Evolutionary conservation across 257 asterid genomes (phyloP), one percentile per base, ranked within the genome.

Genomic region (Solanum virginianum): DNA sequence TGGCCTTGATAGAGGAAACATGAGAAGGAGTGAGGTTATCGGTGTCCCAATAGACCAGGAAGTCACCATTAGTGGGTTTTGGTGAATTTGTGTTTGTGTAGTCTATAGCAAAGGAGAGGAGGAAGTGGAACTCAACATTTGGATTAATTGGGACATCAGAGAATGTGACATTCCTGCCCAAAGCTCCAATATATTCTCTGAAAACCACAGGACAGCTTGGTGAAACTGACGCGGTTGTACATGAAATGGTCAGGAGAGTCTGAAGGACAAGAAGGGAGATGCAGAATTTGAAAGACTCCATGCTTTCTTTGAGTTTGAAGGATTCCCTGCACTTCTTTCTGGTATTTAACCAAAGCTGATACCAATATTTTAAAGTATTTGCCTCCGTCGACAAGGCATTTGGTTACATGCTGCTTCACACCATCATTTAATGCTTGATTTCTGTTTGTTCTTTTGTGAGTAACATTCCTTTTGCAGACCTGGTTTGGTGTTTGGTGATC

Each of bases 101-200:
- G 91, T 92, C 98, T 41, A 93, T 88, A 71, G 97, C 95, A 86
- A 93, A 91, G 43, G 97, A 89, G 85, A 93, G 93, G 88, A 93
- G 90, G 89, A 91, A 94, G 84, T 91, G 98, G 85, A 94, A 90
- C 7, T 90, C 89, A 26, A 92, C 68, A 5, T 62, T 9, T 47
- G 92, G 84, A 29, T 82, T 59, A 32, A 82, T 82, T 82, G 97
- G 95, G 13, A 94, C 88, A 49, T 93, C 94, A 0, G 94, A 87
- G 72, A 94, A 92, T 32, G 66, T 87, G 24, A 92, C 90, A 7
- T 90, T 90, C 20, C 85, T 86, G 51, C 36, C 85, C 72, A 92
- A 91, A 0, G 97, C 98, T 49, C 97, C 97, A 45, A 92, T 88
- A 86, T 92, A 93, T 84, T 94, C 98, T 81, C 98, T 84, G 91